Base-by-base conservation (phyloP, 1,284 basidiomycete genomes). In the Fomitiporia mediterranea region DNA sequence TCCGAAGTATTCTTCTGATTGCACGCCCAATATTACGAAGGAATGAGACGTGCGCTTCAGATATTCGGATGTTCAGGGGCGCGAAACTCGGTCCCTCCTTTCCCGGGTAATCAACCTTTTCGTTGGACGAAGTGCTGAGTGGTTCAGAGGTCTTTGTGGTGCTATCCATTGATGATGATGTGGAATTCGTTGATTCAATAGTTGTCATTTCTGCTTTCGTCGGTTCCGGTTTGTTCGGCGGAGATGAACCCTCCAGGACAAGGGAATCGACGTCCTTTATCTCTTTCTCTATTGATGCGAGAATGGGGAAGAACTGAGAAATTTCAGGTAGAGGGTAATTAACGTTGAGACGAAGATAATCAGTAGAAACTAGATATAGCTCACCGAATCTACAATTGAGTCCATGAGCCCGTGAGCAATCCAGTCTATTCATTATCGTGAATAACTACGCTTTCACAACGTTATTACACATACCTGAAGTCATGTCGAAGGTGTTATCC, bases 361-460 rank as follows among this genome's bases (percentile, higher is more conserved):
- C 40, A 47, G 21, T 23, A 38, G 2, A 7, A 37, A 15, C 1
- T 11, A 13, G 27, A 8, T 38, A 25, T 17, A 27, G 39, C 55
- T 50, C 27, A 56, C 55, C 19, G 92, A 86, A 68, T 98, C 95
- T 30, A 98, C 93, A 51, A 98, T 85, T 1, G 94, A 96, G 67
- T 98, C 95, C 66, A 98, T 77, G 52, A 98, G 78, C 15, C 89
- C 91, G 69, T 98, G 94, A 0, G 93, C 92, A 62, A 98, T 93
- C 94, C 94, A 98, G 68, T 96, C 93, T 91, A 66, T 19, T 2
- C 46, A 35, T 11, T 49, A 48, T 9, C 47, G 48, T 43, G 23
- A 40, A 49, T 23, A 39, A 49, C 8, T 35, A 51, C 30, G 21
- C 21, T 50, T 5, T 37, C 37, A 56, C 44, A 38, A n/a, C 53